Evolutionary conservation across 805 yeast species (phyloP).

Genomic region (Komagataella phaffii): DNA sequence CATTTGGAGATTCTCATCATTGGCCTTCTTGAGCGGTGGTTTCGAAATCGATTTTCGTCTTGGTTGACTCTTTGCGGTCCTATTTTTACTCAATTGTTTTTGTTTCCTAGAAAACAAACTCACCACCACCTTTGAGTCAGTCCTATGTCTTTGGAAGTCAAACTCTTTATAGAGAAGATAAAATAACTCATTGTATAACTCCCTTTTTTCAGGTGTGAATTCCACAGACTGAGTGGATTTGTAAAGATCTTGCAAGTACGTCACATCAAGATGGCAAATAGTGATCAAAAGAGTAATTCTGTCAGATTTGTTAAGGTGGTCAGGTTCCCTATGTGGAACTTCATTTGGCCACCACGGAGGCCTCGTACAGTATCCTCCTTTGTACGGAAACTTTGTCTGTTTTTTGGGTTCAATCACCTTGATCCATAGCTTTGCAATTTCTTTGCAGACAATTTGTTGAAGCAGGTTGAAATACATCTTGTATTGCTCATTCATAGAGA

Average conservation of each 20-base stretch:
- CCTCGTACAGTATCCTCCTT: conserved; percentile 27
- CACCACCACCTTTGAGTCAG: not conserved
- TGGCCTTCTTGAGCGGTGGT: not conserved
- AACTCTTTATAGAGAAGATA: not conserved
- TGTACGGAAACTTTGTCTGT: conserved; percentile 52
- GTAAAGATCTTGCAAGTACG: not conserved
- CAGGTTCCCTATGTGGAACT: conserved; percentile 59
- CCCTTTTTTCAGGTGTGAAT: not conserved
- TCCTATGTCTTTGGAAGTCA: not conserved
- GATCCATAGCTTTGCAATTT: conserved; percentile 57
- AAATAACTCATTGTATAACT: not conserved
- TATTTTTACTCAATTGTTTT: not conserved
- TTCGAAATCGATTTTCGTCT: not conserved
- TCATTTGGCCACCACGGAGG: conserved; percentile 65
- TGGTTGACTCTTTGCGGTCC: not conserved
- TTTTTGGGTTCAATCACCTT: conserved; percentile 51
- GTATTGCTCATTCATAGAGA: not conserved
- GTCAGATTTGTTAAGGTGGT: conserved; percentile 49
- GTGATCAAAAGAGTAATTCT: conserved; percentile 34
- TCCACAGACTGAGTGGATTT: not conserved
- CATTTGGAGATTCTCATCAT: not conserved
- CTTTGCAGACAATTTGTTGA: conserved; percentile 44
- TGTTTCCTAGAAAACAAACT: not conserved
- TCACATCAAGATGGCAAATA: conserved; percentile 9
- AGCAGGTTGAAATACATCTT: conserved; percentile 19